A percentile compares a stretch with the other conserved stretches of the same genome.
Evolutionary conservation across 2,329 filamentous ascomycete genomes (phyloP).

Genomic region (Xylariaceae sp.): DNA sequence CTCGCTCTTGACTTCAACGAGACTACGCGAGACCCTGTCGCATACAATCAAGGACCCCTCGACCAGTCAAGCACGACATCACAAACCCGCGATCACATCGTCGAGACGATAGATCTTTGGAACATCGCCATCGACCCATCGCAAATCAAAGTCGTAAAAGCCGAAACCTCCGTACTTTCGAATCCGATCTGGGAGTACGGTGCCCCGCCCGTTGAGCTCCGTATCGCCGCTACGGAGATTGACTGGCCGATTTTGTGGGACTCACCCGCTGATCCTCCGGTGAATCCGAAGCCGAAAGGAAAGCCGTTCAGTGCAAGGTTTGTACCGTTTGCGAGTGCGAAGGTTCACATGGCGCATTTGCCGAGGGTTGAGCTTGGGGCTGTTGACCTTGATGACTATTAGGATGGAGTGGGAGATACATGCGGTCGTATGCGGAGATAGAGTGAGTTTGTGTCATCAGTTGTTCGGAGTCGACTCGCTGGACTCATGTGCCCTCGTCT

Average conservation of each 20-base stretch:
- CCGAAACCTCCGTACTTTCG: constrained; percentile 16
- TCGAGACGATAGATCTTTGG: constrained; percentile 28
- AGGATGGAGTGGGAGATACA: not conserved
- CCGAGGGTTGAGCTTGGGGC: constrained; percentile 27
- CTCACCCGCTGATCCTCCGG: constrained; percentile 26
- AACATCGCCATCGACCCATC: constrained; percentile 33
- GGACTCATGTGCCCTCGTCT: too few species aligned
- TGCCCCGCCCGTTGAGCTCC: constrained; percentile 31
- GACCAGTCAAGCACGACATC: constrained; percentile 23
- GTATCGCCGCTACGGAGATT: constrained; percentile 31
- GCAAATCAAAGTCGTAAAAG: constrained; percentile 26
- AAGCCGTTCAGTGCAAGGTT: constrained; percentile 30
- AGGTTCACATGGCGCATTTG: constrained; percentile 33
- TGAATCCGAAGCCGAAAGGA: constrained; percentile 19
- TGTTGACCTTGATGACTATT: constrained; percentile 17
- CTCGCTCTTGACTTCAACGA: constrained; percentile 28
- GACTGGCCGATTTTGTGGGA: constrained; percentile 30
- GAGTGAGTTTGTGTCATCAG: too few species aligned
- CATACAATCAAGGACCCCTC: constrained; percentile 19
- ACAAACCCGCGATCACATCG: constrained; percentile 29
- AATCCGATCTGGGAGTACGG: constrained; percentile 31
- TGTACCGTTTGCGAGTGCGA: constrained; percentile 32
- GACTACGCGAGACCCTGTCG: constrained; percentile 16
- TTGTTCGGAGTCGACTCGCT: too few species aligned
- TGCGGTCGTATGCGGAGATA: too few species aligned